Evolutionary conservation across 2,329 filamentous ascomycete genomes (phyloP).

Genomic region (Paraphaeosphaeria minitans): DNA sequence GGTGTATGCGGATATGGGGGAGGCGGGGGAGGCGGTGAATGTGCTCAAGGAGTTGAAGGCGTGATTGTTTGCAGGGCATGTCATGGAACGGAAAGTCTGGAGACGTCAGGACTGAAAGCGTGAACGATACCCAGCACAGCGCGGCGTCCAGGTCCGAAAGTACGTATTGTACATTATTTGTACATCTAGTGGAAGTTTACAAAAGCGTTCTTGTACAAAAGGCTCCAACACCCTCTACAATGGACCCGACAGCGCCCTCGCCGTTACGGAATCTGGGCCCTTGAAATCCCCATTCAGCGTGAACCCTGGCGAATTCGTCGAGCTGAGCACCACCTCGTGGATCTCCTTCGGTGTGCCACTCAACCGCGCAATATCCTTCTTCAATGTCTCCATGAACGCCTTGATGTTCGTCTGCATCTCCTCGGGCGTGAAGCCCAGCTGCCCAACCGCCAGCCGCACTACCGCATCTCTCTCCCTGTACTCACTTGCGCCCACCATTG

Average conservation of each 20-base stretch:
- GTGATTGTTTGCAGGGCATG: neutral
- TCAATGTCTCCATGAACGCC: conserved; percentile 74
- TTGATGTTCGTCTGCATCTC: conserved; percentile 85
- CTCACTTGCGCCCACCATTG: conserved; percentile 81
- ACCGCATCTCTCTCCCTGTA: conserved; percentile 88
- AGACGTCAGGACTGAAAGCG: conserved; percentile 26
- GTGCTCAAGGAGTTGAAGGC: conserved; percentile 53
- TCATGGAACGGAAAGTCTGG: neutral
- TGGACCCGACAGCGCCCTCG: conserved; percentile 46
- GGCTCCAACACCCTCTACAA: conserved; percentile 20
- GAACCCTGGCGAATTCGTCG: conserved; percentile 85
- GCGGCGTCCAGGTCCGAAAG: conserved; percentile 46
- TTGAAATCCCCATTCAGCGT: conserved; percentile 81
- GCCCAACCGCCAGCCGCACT: conserved; percentile 86
- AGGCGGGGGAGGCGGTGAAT: conserved; percentile 63
- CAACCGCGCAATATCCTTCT: conserved; percentile 72
- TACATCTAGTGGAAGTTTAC: conserved; percentile 32
- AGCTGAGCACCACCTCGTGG: conserved; percentile 76
- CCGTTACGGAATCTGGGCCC: conserved; percentile 50
- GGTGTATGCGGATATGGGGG: conserved; percentile 66
- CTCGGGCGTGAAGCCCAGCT: conserved; percentile 85
- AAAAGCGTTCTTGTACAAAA: conserved; percentile 22
- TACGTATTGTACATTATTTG: conserved; percentile 42
- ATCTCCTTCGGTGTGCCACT: conserved; percentile 75
- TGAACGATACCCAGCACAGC: conserved; percentile 15